Evolutionary conservation across 805 yeast genomes (phyloP), one percentile per base, ranked within the genome.

Genomic region (Saturnispora galanensis): DNA sequence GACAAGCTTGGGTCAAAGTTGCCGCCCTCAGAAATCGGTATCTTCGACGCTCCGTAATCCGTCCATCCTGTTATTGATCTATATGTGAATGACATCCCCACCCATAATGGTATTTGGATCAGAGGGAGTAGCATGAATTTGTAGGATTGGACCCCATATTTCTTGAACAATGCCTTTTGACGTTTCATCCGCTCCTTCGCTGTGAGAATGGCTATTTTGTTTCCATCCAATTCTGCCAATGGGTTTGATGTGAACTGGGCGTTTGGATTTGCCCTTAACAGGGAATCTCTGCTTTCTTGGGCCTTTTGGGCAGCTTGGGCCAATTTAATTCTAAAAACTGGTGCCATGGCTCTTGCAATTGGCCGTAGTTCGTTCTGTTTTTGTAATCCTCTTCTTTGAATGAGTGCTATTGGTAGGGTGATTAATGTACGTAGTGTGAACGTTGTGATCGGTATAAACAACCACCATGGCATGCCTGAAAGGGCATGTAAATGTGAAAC

Each of bases 81-180:
- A 52, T 88, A 73, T 1, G 88, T 79, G 52, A 81, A 68, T 10
- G 93, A 81, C 71, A 89, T 69, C 2, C 81, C 69, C 2, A 88
- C 70, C 95, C 96, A 89, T 5, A 89, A 59, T 0, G 97, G 97
- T 16, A 90, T 71, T 58, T 89, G 97, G 13, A 85, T 75, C 0
- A 79, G 64, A 1, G 97, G 97, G 33, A 87, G 66, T 4, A 84
- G 54, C 45, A 78, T 65, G 54, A 84, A 79, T 59, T 88, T 89
- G 87, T 94, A 89, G 47, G 81, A 60, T 56, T 86, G 90, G 43
- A 88, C 84, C 9, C 70, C 67, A 55, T 81, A 70, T 44, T 74
- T 70, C 50, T 73, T 74, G 63, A 83, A 89, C n/a, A 89, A 66
- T 41, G 59, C 59, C 53, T 80, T 78, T 52, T 90, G 94, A 50